Conservation (phyloP, 2,329 filamentous ascomycete genomes). For the Xylariaceae sp. region DNA sequence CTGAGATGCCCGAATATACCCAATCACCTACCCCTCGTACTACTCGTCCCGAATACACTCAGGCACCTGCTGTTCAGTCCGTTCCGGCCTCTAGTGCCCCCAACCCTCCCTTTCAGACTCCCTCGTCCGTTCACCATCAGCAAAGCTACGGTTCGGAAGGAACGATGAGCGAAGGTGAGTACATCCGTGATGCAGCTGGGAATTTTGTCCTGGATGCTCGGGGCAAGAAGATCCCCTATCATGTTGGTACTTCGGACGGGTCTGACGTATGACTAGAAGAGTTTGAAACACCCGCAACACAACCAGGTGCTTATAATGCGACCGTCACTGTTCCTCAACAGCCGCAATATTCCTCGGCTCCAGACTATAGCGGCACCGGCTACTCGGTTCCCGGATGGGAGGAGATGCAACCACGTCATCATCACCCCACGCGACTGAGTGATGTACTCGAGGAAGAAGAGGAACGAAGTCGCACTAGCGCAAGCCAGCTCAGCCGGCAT, state of each 20-base stretch:
- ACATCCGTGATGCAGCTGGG: constrained; percentile 67
- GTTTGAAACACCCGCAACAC: constrained; percentile 61
- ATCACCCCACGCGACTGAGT: constrained; percentile 86
- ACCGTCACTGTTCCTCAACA: constrained; percentile 39
- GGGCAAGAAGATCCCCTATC: constrained; percentile 65
- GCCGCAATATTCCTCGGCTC: constrained; percentile 46
- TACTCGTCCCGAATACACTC: constrained; percentile 48
- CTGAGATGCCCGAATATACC: constrained; percentile 43
- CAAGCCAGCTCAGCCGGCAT: constrained; percentile 64
- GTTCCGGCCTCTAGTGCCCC: constrained; percentile 48
- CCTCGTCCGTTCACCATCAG: constrained; percentile 50
- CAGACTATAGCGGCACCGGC: constrained; percentile 71
- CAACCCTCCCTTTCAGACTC: constrained; percentile 50
- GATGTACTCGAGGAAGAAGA: constrained; percentile 89
- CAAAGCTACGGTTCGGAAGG: constrained; percentile 65
- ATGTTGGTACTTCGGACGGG: constrained; percentile 52
- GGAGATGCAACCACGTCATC: constrained; percentile 72
- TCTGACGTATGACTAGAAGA: constrained; percentile 64
- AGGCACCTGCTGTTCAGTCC: constrained; percentile 52
- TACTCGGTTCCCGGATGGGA: constrained; percentile 79
- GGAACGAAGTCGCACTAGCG: constrained; percentile 77
- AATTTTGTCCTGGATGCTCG: constrained; percentile 67
- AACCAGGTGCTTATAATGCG: constrained; percentile 42
- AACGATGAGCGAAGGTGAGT: constrained; percentile 74
- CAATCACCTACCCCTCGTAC: constrained; percentile 38